phyloP scores from a whole-genome alignment of 2,329 filamentous ascomycete genomes.

The Emergomyces africanus region DNA sequence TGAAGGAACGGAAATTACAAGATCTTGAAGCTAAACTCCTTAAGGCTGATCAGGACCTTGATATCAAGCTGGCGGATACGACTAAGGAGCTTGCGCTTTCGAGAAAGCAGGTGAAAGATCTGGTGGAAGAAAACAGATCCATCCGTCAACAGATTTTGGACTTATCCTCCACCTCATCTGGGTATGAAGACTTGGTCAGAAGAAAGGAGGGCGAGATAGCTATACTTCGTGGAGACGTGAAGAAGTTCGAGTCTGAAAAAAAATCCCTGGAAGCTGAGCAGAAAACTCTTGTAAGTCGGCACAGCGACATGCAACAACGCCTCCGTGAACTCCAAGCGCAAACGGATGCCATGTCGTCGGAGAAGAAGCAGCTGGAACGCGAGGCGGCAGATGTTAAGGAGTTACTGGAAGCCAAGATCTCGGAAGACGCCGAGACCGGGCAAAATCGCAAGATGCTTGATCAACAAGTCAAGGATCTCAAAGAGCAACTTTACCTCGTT shows the following conservation, averaged over 20 bases:
- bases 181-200: constrained; percentile 86
- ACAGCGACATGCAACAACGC: constrained; percentile 62
- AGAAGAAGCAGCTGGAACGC: constrained; percentile 71
- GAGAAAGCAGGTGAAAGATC: constrained; percentile 61
- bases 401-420: constrained; percentile 75
- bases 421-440: constrained; percentile 74
- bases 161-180: constrained; percentile 79
- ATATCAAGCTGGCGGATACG: constrained; percentile 65
- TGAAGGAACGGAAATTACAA: constrained; percentile 81
- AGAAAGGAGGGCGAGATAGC: constrained; percentile 89
- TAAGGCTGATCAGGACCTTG: constrained; percentile 75
- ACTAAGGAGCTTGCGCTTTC: constrained; percentile 67
- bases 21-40: constrained; percentile 78
- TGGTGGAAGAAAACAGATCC: constrained; percentile 66
- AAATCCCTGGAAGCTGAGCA: constrained; percentile 69
- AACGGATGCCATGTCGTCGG: constrained; percentile 71
- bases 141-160: constrained; percentile 77
- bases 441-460: constrained; percentile 74
- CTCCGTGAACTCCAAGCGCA: constrained; percentile 81
- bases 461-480: constrained; percentile 75
- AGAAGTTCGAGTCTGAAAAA: constrained; percentile 69
- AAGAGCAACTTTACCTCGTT: constrained; percentile 68
- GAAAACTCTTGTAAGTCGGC: constrained; percentile 55
- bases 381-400: constrained; percentile 82
- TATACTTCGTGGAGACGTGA: constrained; percentile 71